These are phyloP conservation scores for Colletotrichum chrysophilum DNA, from an alignment of 2,329 filamentous ascomycete genomes.

Conservation along the genomic window DNA sequence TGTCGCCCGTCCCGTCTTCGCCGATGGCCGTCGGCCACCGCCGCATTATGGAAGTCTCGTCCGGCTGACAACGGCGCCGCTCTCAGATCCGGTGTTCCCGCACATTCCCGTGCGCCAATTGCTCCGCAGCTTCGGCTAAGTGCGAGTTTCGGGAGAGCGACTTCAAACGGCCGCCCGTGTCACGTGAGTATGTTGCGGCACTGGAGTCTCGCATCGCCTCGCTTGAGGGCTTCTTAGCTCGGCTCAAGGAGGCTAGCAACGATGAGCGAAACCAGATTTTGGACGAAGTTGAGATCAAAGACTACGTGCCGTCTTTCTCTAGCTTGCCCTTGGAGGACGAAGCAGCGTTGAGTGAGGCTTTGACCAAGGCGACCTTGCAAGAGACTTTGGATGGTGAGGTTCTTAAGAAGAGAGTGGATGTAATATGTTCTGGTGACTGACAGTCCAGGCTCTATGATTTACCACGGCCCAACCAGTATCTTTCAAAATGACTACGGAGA, in stretches of 20 bases:
- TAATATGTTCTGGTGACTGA: background rate
- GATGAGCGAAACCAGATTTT: conserved; percentile 30
- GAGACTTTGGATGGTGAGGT: conserved; percentile 8
- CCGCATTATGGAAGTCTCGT: background rate
- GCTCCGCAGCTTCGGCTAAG: conserved; percentile 5
- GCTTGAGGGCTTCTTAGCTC: conserved; percentile 23
- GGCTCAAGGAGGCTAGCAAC: conserved; percentile 37
- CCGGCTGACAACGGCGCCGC: background rate
- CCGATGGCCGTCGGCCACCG: background rate
- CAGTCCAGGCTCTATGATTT: conserved; percentile 16
- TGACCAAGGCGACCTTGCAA: conserved; percentile 10
- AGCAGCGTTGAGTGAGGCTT: background rate
- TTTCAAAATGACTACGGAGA: conserved; percentile 19
- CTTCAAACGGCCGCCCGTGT: conserved; percentile 20
- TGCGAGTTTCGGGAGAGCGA: conserved; percentile 25
- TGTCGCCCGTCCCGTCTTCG: background rate
- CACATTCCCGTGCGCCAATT: conserved; percentile 21
- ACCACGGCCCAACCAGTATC: conserved; percentile 29
- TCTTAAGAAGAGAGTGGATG: background rate
- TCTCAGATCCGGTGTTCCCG: conserved; percentile 24
- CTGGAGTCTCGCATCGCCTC: conserved; percentile 30
- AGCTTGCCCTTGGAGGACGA: background rate
- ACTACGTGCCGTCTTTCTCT: conserved; percentile 21
- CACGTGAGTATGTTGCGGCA: conserved; percentile 29
- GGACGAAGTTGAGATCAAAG: conserved; percentile 36